Percentiles rank a stretch among this genome's conserved stretches.
Conservation (phyloP, 2,329 filamentous ascomycete genomes). For the Colletotrichum scovillei region DNA sequence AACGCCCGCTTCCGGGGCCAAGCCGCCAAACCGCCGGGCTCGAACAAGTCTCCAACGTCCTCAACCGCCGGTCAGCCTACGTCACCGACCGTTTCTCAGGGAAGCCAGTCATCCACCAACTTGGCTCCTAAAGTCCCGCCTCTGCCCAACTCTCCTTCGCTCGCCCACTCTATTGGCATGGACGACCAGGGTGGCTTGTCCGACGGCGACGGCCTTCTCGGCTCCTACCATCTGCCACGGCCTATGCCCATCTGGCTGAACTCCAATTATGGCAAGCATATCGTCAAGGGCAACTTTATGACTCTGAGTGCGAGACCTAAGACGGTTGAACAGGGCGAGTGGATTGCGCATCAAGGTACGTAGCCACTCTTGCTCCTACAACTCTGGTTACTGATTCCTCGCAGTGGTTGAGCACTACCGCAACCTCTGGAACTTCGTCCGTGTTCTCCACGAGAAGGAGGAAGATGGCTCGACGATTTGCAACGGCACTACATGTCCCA, state of each 20-base stretch:
- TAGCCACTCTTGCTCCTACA: background rate
- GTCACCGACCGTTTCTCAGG: slow-evolving; percentile 60
- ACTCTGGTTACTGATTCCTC: background rate
- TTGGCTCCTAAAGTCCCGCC: slow-evolving; percentile 70
- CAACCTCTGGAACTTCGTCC: slow-evolving; percentile 88
- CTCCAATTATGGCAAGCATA: slow-evolving; percentile 81
- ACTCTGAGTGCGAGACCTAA: slow-evolving; percentile 92
- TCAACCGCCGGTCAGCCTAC: slow-evolving; percentile 60
- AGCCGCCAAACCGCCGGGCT: slow-evolving; percentile 61
- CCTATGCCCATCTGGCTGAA: slow-evolving; percentile 81
- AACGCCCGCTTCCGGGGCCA: slow-evolving; percentile 70
- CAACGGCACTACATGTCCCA: slow-evolving; percentile 85
- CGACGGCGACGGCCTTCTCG: slow-evolving; percentile 66
- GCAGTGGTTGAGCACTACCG: slow-evolving; percentile 93
- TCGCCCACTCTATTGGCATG: slow-evolving; percentile 75
- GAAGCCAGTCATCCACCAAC: slow-evolving; percentile 62
- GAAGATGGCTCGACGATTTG: slow-evolving; percentile 82
- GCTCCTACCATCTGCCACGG: slow-evolving; percentile 72
- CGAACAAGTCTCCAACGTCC: slow-evolving; percentile 63
- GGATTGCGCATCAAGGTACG: slow-evolving; percentile 93
- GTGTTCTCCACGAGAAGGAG: slow-evolving; percentile 88
- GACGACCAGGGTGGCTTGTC: slow-evolving; percentile 66
- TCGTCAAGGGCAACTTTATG: slow-evolving; percentile 98
- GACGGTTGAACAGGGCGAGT: slow-evolving; percentile 93
- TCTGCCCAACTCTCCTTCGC: slow-evolving; percentile 71